Evolutionary conservation across 345 rosid genomes (phyloP), one percentile per base, ranked within the genome.

Genomic region (Iberis pinnata): DNA sequence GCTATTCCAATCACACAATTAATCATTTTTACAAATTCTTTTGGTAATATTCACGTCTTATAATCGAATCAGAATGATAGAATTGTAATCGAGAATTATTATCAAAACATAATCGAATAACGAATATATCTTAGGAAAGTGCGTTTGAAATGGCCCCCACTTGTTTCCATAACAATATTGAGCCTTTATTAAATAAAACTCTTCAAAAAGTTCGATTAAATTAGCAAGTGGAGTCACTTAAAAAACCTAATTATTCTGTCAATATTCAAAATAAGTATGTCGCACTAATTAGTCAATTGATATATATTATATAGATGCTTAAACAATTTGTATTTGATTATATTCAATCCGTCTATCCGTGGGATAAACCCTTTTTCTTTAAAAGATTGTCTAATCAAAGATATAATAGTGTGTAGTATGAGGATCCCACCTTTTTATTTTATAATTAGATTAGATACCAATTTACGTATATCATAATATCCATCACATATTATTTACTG

Each of bases 51-150:
- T 54, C 68, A 53, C 43, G 8, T 46, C 41, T 18, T 38, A 9
- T 25, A 19, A 45, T 46, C 48, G 55, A 36, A 63, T 54, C 61
- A 37, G 61, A 54, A 54, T 45, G 58, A 50, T 50, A 8, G 50
- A 61, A 31, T 29, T 31, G 33, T 49, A 48, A 40, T 29, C 33
- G 8, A 41, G 47, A 60, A 40, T 49, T 31, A 40, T 61, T 32
- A 50, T 45, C 47, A 26, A 63, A 38, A 46, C n/a, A 63, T 46
- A 54, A 63, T 63, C 60, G 60, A 53, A 62, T 53, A 62, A 43
- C 35, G 60, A 52, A 53, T 53, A 52, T 61, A 61, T 61, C 12
- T 24, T 52, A 45, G 1, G 40, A 63, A 63, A 63, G 24, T 63
- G 54, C 68, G 54, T 38, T 46, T 53, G 61, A 20, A 25, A 45